phyloP scores from a whole-genome alignment of 192 early-diverging fungal species.

The Coemansia sp. region DNA sequence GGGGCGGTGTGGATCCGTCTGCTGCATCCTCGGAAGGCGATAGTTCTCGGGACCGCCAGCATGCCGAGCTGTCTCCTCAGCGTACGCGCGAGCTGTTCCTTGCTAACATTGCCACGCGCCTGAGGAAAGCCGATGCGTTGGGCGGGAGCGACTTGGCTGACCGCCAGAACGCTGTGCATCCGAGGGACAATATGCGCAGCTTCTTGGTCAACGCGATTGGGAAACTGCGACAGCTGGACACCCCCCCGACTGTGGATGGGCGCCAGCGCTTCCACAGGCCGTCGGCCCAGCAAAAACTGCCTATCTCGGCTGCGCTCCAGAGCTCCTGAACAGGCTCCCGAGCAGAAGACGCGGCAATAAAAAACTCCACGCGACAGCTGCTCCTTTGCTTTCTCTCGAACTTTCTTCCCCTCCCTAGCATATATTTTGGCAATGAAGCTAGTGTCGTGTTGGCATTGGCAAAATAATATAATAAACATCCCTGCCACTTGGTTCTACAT shows the following conservation, averaged over 20 bases:
- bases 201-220: constrained; percentile 29
- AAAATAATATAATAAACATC: no score
- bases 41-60: constrained; percentile 6
- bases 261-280: constrained; percentile 15
- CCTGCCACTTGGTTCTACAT: no score
- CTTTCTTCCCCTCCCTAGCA: not conserved
- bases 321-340: not conserved
- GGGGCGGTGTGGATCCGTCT: not conserved
- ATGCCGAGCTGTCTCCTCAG: constrained; percentile 3
- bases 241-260: constrained; percentile 6
- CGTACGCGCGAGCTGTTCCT: constrained; percentile 27
- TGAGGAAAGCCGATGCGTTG: constrained; percentile 15
- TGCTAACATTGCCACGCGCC: constrained; percentile 20
- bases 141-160: not conserved
- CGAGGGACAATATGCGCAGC: constrained; percentile 39
- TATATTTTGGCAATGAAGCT: no score
- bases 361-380: no score
- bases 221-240: constrained; percentile 17
- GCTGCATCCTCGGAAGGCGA: not conserved
- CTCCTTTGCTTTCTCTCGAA: not conserved
- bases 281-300: not conserved
- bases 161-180: constrained; percentile 16
- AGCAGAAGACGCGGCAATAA: not conserved
- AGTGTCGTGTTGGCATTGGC: no score
- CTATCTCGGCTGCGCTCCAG: not conserved